A percentile compares a stretch with the other conserved stretches of the same genome.
phyloP scores from a whole-genome alignment of 2,329 filamentous ascomycete species.

The Teratosphaeria viscida region DNA sequence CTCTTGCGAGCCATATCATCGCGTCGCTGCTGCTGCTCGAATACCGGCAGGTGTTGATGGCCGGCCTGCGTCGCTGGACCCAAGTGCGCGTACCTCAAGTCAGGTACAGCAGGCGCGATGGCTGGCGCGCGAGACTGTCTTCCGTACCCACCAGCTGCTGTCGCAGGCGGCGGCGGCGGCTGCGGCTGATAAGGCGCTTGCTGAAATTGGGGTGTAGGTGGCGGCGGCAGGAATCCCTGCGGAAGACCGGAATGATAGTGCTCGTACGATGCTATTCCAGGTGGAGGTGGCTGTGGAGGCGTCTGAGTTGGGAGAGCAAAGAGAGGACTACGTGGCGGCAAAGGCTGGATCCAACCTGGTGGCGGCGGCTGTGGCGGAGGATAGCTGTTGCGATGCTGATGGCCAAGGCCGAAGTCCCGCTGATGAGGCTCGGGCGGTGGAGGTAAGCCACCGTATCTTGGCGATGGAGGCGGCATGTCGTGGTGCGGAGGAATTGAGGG shows the following conservation, averaged over 20 bases:
- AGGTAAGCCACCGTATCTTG: neutral
- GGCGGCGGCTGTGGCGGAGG: conserved; percentile 3
- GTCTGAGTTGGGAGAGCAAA: conserved; percentile 7
- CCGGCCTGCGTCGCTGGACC: conserved; percentile 1
- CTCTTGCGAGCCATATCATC: conserved; percentile 3
- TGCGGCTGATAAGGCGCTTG: neutral
- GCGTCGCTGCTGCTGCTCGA: conserved; percentile 17
- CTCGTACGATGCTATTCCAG: conserved; percentile 4
- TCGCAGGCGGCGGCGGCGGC: neutral
- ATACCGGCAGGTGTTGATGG: conserved; percentile 14
- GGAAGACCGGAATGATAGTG: conserved; percentile 1
- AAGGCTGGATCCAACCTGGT: conserved; percentile 3
- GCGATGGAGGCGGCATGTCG: neutral
- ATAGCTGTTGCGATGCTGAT: conserved; percentile 8
- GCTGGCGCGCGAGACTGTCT: conserved; percentile 15
- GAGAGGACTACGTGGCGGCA: conserved; percentile 6
- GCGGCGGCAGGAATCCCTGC: conserved; percentile 3
- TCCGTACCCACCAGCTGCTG: conserved; percentile 1
- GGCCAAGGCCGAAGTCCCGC: neutral
- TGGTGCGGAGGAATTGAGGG: neutral
- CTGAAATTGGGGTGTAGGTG: conserved; percentile 1
- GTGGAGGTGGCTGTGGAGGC: conserved; percentile 6
- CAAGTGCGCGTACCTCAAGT: conserved; percentile 11
- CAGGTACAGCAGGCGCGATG: conserved; percentile 17
- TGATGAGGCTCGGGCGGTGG: neutral